These are phyloP conservation scores for Mediolabrus comicus DNA, from an alignment of 108 stramenopile genomes.

Conservation along the genomic window DNA sequence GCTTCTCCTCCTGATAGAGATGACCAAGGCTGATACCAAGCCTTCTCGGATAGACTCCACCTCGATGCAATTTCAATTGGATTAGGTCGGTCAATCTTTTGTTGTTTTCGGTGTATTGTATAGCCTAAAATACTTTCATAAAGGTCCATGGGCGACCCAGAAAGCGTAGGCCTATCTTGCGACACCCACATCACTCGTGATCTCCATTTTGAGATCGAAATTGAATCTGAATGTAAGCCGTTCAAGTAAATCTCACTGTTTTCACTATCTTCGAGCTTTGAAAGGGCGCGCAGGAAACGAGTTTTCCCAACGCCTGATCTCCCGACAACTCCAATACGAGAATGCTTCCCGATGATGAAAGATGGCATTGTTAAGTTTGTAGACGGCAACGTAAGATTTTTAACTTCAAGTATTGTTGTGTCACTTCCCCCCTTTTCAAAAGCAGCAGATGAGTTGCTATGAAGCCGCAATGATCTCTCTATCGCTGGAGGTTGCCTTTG, in stretches of 20 bases:
- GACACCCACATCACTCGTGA: slow-evolving; percentile 45
- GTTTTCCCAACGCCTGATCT: slow-evolving; percentile 44
- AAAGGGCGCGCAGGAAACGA: slow-evolving; percentile 33
- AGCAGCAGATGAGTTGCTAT: neutral
- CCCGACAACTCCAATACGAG: slow-evolving; percentile 26
- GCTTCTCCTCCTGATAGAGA: slow-evolving; percentile 46
- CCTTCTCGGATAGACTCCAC: slow-evolving; percentile 13
- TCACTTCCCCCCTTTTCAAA: neutral
- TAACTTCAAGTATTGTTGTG: slow-evolving; percentile 15
- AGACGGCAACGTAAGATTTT: slow-evolving; percentile 14
- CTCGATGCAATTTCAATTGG: slow-evolving; percentile 28
- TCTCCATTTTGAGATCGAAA: slow-evolving; percentile 33
- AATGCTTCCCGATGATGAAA: neutral
- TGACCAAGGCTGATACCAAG: slow-evolving; percentile 27
- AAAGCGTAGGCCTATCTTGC: slow-evolving; percentile 39
- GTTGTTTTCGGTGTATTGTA: neutral
- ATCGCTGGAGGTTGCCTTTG: neutral
- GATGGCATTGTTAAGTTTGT: slow-evolving; percentile 17
- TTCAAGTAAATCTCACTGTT: neutral
- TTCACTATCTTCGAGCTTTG: slow-evolving; percentile 17
- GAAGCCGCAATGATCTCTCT: neutral
- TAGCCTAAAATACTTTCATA: slow-evolving; percentile 19
- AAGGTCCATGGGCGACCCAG: slow-evolving; percentile 44
- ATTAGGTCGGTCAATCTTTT: neutral
- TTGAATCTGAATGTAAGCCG: neutral